phyloP scores from a whole-genome alignment of 1,139 yeast genomes.

The Nakaseomyces delphensis region DNA sequence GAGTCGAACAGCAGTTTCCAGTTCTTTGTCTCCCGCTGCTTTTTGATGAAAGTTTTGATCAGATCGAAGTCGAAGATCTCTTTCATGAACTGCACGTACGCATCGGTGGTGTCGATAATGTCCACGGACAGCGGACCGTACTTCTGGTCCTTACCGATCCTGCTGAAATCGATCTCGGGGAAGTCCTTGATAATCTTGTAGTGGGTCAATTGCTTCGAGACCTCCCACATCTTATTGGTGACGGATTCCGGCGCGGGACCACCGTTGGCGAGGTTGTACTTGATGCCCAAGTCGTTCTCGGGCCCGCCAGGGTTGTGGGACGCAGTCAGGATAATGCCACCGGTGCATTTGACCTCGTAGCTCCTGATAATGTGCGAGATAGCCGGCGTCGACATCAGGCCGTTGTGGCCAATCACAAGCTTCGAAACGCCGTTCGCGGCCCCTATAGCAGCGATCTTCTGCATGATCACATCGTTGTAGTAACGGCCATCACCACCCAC shows the following conservation, averaged over 20 bases:
- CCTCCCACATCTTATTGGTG: conserved; percentile 76
- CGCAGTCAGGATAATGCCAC: conserved; percentile 94
- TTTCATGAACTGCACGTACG: conserved; percentile 71
- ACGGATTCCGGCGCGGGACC: conserved; percentile 99
- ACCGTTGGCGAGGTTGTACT: conserved; percentile 89
- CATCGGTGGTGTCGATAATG: conserved; percentile 72
- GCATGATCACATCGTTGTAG: conserved; percentile 76
- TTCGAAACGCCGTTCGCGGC: conserved; percentile 89
- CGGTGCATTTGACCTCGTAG: conserved; percentile 55
- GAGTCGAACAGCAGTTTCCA: conserved; percentile 82
- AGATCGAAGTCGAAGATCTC: conserved; percentile 80
- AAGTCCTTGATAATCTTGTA: conserved; percentile 52
- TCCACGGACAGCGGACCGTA: conserved; percentile 57
- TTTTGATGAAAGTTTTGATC: conserved; percentile 59
- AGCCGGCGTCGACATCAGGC: conserved; percentile 90
- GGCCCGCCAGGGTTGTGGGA: conserved; percentile 99
- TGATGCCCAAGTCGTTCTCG: conserved; percentile 83
- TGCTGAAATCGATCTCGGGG: conserved; percentile 51
- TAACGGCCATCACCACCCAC: conserved; percentile 97
- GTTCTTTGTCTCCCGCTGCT: conserved; percentile 39
- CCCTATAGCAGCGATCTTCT: conserved; percentile 70
- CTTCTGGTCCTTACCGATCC: conserved; percentile 42
- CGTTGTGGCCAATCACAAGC: conserved; percentile 78
- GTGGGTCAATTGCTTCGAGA: conserved; percentile 47
- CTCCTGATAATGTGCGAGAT: conserved; percentile 86